Conservation (phyloP, 768 basidiomycete species). For the Dacryopinax primogenitus region DNA sequence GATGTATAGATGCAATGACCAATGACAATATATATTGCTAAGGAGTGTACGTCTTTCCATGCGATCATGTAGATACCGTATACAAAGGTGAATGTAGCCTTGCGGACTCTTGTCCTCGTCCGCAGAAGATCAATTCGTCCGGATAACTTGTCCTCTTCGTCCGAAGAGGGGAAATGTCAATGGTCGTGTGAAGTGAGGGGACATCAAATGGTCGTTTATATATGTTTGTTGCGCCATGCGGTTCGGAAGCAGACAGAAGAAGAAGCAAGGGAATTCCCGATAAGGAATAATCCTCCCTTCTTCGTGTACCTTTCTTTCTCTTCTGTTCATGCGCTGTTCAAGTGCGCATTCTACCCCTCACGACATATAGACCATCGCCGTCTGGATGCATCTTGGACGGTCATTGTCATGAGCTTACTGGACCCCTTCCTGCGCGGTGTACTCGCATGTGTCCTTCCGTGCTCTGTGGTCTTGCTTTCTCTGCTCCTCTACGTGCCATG, state of each 20-base stretch:
- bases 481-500: background rate
- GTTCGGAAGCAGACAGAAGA: background rate
- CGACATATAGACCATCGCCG: background rate
- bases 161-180: too few species aligned
- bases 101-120: too few species aligned
- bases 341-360: background rate
- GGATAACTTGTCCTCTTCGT: too few species aligned
- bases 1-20: too few species aligned
- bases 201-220: too few species aligned
- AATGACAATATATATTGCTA: too few species aligned
- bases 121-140: too few species aligned
- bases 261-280: background rate
- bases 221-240: background rate
- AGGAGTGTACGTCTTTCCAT: too few species aligned
- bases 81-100: too few species aligned
- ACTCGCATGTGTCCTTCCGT: background rate
- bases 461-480: background rate
- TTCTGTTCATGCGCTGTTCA: background rate
- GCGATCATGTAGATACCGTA: too few species aligned
- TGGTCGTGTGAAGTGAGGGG: too few species aligned
- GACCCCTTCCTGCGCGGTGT: background rate
- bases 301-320: background rate
- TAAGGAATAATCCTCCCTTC: background rate
- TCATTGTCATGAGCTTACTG: background rate
- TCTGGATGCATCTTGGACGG: background rate